Evolutionary conservation across 1,284 basidiomycete genomes (phyloP), one percentile per base, ranked within the genome.

Genomic region (Austroboletus sp.): DNA sequence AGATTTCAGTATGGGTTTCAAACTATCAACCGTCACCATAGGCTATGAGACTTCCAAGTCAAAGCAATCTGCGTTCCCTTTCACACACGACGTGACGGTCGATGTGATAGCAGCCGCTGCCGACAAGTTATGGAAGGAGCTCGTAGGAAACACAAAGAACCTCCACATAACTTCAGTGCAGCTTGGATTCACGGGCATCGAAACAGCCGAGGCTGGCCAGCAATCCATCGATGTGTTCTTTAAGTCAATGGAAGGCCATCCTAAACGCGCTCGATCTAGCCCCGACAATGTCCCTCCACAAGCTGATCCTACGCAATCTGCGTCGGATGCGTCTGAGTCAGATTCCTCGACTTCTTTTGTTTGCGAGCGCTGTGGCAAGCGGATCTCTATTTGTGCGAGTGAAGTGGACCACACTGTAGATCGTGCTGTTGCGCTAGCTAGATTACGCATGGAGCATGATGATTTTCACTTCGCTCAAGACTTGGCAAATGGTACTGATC

Each of bases 141-240:
- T 92, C 11, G 74, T 88, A 6, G 75, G 75, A 39, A 71, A 75
- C 26, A 67, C 60, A 12, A 60, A 62, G 17, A 65, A 67, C 3
- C 71, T 88, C 67, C 83, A 85, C 49, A 74, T 96, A 40, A 83
- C 82, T 31, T 79, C 77, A 53, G 76, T 98, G 4, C 74, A 78
- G 13, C 71, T 98, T 23, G 78, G 80, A 1, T 96, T 98, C 58
- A 79, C 82, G 7, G 90, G 90, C 0, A 78, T 98, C 29, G 90
- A 88, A 52, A 71, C 74, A 13, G 71, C 82, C 32, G 92, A 95
- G 62, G 68, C 70, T 2, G 93, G 93, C 1, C 93, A 97, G 63
- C 77, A 77, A 51, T 85, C 78, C 17, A 95, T 98, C 42, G 87
- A 93, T 60, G 80, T 81, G 0, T 98, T 97, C 68, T 81, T 98